Conservation (phyloP, 805 yeast species). For the Wickerhamomyces bovis region DNA sequence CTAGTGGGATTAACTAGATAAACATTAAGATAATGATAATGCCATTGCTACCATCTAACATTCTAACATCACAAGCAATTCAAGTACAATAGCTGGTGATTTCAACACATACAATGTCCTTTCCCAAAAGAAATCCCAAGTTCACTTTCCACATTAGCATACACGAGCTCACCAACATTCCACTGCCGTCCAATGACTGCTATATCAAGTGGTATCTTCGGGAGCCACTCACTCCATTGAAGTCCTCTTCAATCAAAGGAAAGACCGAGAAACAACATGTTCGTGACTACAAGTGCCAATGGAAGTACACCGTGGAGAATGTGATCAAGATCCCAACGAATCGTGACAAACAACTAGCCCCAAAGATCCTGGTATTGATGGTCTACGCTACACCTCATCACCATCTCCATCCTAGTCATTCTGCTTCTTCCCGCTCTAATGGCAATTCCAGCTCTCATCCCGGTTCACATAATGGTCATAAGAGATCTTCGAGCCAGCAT, state of each 20-base stretch:
- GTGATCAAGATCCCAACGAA: slow-evolving; percentile 37
- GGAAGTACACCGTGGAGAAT: slow-evolving; percentile 35
- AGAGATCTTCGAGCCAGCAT: neutral
- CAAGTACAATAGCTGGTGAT: too few relatives aligned
- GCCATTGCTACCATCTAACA: too few relatives aligned
- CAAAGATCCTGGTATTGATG: slow-evolving; percentile 34
- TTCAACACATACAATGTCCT: neutral
- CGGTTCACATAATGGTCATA: neutral
- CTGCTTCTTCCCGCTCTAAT: too few relatives aligned
- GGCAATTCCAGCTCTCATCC: too few relatives aligned
- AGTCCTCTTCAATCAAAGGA: slow-evolving; percentile 31
- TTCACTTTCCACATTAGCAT: slow-evolving; percentile 56
- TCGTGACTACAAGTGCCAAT: slow-evolving; percentile 44
- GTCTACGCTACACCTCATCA: slow-evolving; percentile 34
- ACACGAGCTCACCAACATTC: slow-evolving; percentile 75
- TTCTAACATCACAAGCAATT: neutral
- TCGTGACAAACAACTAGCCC: slow-evolving; percentile 29
- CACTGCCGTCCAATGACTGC: slow-evolving; percentile 68
- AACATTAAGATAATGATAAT: too few relatives aligned
- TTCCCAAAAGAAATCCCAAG: slow-evolving; percentile 40
- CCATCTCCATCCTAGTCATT: neutral
- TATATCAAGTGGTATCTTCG: slow-evolving; percentile 57
- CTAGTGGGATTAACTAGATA: too few relatives aligned
- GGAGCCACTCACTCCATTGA: slow-evolving; percentile 35
- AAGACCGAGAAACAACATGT: slow-evolving; percentile 39